Evolutionary conservation across 2,329 filamentous ascomycete genomes (phyloP), one percentile per base, ranked within the genome.

Genomic region (Pseudogymnoascus sp.): DNA sequence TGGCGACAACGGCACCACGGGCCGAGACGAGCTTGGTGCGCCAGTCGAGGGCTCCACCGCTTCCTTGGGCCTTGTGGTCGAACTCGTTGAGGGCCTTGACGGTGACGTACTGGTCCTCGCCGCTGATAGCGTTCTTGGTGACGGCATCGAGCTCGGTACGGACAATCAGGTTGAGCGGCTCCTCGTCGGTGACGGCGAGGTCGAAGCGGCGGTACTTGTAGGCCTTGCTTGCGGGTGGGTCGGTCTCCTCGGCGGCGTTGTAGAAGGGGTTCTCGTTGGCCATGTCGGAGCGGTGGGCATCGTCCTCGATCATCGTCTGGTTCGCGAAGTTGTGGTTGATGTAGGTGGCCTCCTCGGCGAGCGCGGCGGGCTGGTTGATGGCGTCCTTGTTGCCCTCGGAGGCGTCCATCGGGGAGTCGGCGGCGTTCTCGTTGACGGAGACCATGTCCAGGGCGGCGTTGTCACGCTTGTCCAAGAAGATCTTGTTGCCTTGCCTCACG

Each of bases 321-420:
- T 96, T 91, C 70, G 91, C 90, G 77, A 99, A 99, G 82, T 98
- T 96, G 84, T 98, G 95, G 86, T 99, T 99, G 85, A 99, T 99
- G 82, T 97, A 96, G 61, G 95, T 99, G 62, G 95, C 95, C 80
- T 99, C 95, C 77, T 97, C 89, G 73, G 96, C 93, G 64, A 99
- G 87, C 62, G 93, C 91, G 62, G 82, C 80, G n/a, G 95, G 95
- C 73, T 92, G 92, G 85, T 99, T 99, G 79, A 99, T 89, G 68
- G 84, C 82, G 75, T 99, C 95, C 80, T 96, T 96, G 81, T 91
- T 92, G 72, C 91, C 91, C 73, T 98, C 93, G 63, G 91, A 88
- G 28, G 89, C 86, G 76, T 99, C 95, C 61, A 98, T 84, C 38
- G 95, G 95, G 26, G 93, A 91, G 76, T 99, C 95, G 66, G 90